These are phyloP conservation scores for Ramalina intermedia DNA, from an alignment of 495 filamentous ascomycete genomes.

Conservation along the genomic window DNA sequence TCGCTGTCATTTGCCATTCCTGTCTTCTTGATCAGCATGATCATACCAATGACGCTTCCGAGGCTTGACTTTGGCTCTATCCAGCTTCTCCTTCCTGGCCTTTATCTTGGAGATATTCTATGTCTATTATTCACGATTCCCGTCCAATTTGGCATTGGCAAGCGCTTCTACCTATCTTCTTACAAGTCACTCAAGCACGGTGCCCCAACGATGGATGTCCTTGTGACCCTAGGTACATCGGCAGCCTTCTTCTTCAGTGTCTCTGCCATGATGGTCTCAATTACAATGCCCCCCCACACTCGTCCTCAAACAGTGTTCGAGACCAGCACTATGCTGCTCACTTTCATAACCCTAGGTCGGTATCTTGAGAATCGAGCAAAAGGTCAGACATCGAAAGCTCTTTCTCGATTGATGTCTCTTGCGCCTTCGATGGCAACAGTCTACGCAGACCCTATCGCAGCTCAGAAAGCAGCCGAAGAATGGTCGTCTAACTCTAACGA, in stretches of 20 bases:
- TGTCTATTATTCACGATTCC: conserved; percentile 77
- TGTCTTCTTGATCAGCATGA: conserved; percentile 86
- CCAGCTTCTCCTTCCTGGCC: conserved; percentile 46
- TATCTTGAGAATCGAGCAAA: conserved; percentile 93
- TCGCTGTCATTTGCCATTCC: conserved; percentile 74
- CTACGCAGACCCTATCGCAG: conserved; percentile 91
- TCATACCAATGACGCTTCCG: conserved; percentile 66
- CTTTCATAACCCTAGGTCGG: conserved; percentile 82
- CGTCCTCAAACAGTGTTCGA: conserved; percentile 85
- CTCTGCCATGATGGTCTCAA: conserved; percentile 71
- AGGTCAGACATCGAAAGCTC: conserved; percentile 87
- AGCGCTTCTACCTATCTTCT: conserved; percentile 81
- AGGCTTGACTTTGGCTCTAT: conserved; percentile 58
- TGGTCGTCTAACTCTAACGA: conserved; percentile 36
- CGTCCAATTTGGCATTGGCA: conserved; percentile 92
- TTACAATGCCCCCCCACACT: conserved; percentile 52
- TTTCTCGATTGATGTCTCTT: conserved; percentile 90
- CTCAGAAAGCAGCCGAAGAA: conserved; percentile 71
- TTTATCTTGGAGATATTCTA: conserved; percentile 77
- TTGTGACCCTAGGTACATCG: conserved; percentile 86
- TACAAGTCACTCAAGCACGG: conserved; percentile 79
- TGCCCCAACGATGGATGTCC: conserved; percentile 92
- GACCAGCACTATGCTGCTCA: conserved; percentile 97
- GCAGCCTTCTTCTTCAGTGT: conserved; percentile 97
- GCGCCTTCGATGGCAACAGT: conserved; percentile 95